Conservation (phyloP, 129 eudicot species). For the Chrysanthemum makinoi region DNA sequence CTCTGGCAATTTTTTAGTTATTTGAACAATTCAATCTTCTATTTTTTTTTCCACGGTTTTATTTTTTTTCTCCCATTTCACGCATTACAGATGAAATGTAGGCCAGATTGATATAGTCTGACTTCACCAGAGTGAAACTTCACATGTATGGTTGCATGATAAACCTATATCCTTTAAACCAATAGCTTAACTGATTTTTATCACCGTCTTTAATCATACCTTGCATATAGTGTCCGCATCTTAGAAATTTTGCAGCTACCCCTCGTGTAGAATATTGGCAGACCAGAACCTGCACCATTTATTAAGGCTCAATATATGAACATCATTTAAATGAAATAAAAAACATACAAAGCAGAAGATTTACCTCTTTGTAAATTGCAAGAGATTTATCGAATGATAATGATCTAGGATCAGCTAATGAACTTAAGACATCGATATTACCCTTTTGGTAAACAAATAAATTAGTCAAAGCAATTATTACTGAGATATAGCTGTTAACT, state of each 20-base stretch:
- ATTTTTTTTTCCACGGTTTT: background rate
- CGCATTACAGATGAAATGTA: too few relatives aligned
- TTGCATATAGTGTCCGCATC: slow-evolving; percentile 35
- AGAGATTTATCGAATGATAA: slow-evolving; percentile 24
- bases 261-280: background rate
- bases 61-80: too few relatives aligned
- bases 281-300: slow-evolving; percentile 41
- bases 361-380: slow-evolving; percentile 40
- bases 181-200: slow-evolving; percentile 1
- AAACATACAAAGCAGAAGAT: background rate
- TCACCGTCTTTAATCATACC: slow-evolving; percentile 36
- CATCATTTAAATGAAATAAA: background rate
- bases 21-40: background rate
- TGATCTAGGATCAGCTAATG: slow-evolving; percentile 27
- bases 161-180: background rate
- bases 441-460: slow-evolving; percentile 63
- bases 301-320: slow-evolving; percentile 18
- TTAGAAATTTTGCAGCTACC: slow-evolving; percentile 59
- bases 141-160: background rate
- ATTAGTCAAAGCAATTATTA: slow-evolving; percentile 50
- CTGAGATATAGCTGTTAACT: slow-evolving; percentile 58
- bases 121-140: background rate
- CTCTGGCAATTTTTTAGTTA: background rate
- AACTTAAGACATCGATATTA: slow-evolving; percentile 39
- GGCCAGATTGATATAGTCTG: background rate